Base-by-base conservation (phyloP, 345 rosid species). In the Capsella bursapastoris region DNA sequence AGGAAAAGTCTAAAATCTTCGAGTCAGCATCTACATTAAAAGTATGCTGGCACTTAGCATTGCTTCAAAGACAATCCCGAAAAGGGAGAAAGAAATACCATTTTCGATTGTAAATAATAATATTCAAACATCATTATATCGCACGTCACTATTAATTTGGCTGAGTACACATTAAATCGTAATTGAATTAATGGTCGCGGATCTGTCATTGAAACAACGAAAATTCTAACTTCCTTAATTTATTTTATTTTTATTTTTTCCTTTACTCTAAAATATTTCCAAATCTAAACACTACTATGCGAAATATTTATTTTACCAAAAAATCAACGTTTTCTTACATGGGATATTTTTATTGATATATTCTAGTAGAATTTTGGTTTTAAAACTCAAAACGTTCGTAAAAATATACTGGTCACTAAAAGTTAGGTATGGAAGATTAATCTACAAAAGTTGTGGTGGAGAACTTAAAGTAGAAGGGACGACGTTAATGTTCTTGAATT, bases 1-100 rank as follows among this genome's bases (percentile, higher is more conserved):
- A 57, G 45, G 57, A 57, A 70, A 70, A 58, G 34, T 69, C 65
- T 31, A 31, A 70, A 70, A 47, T 45, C 28, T 45, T 45, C 9
- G 38, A 58, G 66, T 44, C 66, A 58, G n/a, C 66, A 18, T 70
- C 73, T 32, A 3, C 22, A 66, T 45, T 70, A 57, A 32, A 45
- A 12, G 45, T 18, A 32, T 57, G 18, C 28, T 57, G 32, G 22
- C 41, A 16, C 32, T 43, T 31, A 44, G 14, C 34, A 32, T 59
- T 37, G 15, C 53, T 56, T 68, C 52, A 41, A 68, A 55, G 4
- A 16, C 61, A 68, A 68, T 44, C 15, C 64, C 51, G 27, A 53
- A 53, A 40, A 28, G n/a, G 55, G 3, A 3, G 58, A 31, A 29
- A 3, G 58, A 31, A 29, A 44, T 18, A 41, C 8, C n/a, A 29